Conservation (phyloP, 2,329 filamentous ascomycete genomes). For the Penicillium janthinellum region DNA sequence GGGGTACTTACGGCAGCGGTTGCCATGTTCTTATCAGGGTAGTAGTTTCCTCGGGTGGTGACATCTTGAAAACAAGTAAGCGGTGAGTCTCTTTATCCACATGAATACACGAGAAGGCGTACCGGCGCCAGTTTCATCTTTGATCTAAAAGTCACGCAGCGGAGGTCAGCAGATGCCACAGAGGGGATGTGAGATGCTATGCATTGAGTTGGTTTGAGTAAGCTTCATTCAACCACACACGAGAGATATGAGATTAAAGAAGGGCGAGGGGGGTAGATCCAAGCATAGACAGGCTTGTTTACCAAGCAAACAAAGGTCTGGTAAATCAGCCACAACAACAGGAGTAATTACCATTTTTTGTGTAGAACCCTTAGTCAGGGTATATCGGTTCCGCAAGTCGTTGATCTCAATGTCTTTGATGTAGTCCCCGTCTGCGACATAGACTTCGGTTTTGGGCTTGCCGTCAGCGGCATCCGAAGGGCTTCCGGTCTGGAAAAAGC, state of each 20-base stretch:
- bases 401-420: conserved; percentile 99
- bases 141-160: conserved; percentile 91
- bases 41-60: conserved; percentile 94
- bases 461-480: conserved; percentile 58
- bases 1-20: conserved; percentile 74
- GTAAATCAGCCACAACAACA: conserved; percentile 68
- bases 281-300: conserved; percentile 32
- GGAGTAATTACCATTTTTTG: conserved; percentile 99
- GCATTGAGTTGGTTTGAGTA: conserved; percentile 61
- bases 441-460: conserved; percentile 81
- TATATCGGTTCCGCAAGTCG: conserved; percentile 93
- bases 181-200: conserved; percentile 64
- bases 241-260: conserved; percentile 36
- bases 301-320: conserved; percentile 46
- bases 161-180: conserved; percentile 93
- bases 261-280: conserved; percentile 28
- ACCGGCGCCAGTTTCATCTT: conserved; percentile 99
- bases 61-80: conserved; percentile 77
- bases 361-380: conserved; percentile 92
- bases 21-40: conserved; percentile 96
- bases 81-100: conserved; percentile 60
- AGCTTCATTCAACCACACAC: conserved; percentile 65
- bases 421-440: conserved; percentile 93
- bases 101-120: conserved; percentile 61
- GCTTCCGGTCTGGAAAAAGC: conserved; percentile 42